These are phyloP conservation scores for Posidonia australis DNA, from an alignment of 106 monocot species.

Conservation along the genomic window DNA sequence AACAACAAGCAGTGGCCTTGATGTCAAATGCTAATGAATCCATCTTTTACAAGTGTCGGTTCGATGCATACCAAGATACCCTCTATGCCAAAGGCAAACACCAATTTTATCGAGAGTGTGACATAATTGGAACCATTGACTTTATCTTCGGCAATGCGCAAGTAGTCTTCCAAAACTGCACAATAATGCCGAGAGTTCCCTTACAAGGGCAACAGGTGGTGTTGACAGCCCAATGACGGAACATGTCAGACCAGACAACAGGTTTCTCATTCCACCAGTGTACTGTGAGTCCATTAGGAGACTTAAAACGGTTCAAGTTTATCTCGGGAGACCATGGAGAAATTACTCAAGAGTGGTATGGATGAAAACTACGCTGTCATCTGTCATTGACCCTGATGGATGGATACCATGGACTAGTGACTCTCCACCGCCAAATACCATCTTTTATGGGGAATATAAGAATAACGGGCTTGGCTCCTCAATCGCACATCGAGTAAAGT, in stretches of 20 bases:
- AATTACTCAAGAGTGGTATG: conserved; percentile 6
- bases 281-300: neutral
- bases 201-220: neutral
- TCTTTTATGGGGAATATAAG: conserved; percentile 6
- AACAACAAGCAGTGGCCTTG: too few species aligned
- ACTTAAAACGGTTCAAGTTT: neutral
- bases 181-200: neutral
- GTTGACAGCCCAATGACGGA: conserved; percentile 4
- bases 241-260: conserved; percentile 7
- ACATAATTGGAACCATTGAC: conserved; percentile 10
- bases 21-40: too few species aligned
- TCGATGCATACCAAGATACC: conserved; percentile 21
- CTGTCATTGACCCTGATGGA: neutral
- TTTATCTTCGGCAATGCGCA: conserved; percentile 17
- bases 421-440: neutral
- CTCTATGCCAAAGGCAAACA: neutral
- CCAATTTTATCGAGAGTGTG: neutral
- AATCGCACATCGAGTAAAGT: neutral
- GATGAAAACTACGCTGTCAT: neutral
- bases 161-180: conserved; percentile 10
- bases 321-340: conserved; percentile 11
- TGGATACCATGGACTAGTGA: conserved; percentile 3
- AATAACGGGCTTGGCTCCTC: conserved; percentile 7
- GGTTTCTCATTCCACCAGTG: conserved; percentile 3
- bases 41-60: too few species aligned